Percentiles rank a stretch among this genome's conserved stretches.
Evolutionary conservation across 2,329 filamentous ascomycete species (phyloP).

Genomic region (Diplodia scrobiculata): DNA sequence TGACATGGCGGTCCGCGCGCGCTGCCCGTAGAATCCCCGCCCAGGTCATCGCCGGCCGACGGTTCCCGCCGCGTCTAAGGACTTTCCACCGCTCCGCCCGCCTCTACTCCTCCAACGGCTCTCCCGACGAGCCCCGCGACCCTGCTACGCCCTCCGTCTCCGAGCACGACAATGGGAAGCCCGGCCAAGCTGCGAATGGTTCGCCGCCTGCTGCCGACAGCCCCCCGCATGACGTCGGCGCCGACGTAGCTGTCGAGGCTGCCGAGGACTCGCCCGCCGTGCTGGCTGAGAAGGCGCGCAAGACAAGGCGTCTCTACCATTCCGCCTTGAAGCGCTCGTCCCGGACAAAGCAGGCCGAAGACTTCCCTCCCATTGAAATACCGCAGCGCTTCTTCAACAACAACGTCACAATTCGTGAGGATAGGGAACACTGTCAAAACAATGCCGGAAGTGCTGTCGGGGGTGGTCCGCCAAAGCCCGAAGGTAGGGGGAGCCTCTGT

Average conservation of each 20-base stretch:
- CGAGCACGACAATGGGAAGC: neutral
- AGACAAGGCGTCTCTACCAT: constrained; percentile 41
- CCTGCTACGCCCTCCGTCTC: constrained; percentile 5
- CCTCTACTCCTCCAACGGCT: constrained; percentile 30
- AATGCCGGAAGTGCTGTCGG: neutral
- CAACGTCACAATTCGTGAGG: constrained; percentile 52
- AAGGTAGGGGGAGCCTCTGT: neutral
- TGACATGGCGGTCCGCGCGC: constrained; percentile 47
- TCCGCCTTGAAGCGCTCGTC: constrained; percentile 42
- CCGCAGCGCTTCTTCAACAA: constrained; percentile 60
- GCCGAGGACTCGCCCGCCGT: constrained; percentile 40
- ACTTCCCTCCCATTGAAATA: constrained; percentile 50
- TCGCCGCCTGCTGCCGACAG: neutral
- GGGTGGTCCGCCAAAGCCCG: constrained; percentile 29
- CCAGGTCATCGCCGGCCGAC: constrained; percentile 43
- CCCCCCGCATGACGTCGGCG: constrained; percentile 35
- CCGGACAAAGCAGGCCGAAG: constrained; percentile 39
- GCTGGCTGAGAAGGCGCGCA: constrained; percentile 43
- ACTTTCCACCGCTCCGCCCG: constrained; percentile 41
- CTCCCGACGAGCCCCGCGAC: constrained; percentile 36
- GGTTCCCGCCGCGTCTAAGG: constrained; percentile 41
- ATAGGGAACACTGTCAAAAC: constrained; percentile 27
- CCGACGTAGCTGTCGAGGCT: constrained; percentile 30
- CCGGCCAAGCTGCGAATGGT: constrained; percentile 17
- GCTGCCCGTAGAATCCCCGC: constrained; percentile 45